Evolutionary conservation across 306 rosid species (phyloP).

Genomic region (Citrullus mucosospermus): DNA sequence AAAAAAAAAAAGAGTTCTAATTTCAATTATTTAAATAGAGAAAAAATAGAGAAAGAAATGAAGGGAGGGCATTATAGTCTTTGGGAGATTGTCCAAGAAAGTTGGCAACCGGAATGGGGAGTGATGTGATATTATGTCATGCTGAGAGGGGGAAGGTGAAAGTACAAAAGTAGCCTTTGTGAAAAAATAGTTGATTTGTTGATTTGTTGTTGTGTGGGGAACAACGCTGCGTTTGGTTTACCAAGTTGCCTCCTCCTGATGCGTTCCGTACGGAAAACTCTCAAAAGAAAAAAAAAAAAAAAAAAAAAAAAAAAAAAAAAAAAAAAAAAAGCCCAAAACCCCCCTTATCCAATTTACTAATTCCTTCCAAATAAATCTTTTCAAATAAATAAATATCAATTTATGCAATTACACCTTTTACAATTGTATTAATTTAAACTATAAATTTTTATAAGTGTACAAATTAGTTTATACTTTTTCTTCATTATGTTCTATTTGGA

Average conservation of each 20-base stretch:
- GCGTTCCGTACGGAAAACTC: background rate
- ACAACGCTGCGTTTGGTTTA: background rate
- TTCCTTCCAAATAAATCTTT: too few species aligned
- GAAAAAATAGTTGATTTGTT: background rate
- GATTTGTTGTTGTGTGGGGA: constrained; percentile 8
- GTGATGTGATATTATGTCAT: constrained; percentile 31
- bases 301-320: too few species aligned
- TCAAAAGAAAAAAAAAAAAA: background rate
- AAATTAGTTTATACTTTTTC: too few species aligned
- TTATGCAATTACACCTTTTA: too few species aligned
- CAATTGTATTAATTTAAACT: too few species aligned
- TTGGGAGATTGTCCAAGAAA: background rate
- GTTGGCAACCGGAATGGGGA: background rate
- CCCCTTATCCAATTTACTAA: too few species aligned
- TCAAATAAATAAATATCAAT: too few species aligned
- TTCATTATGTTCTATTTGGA: too few species aligned
- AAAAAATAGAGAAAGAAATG: background rate
- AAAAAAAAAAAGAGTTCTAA: too few species aligned
- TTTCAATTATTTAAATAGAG: background rate
- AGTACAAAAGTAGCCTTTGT: constrained; percentile 10
- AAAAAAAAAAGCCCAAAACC: too few species aligned
- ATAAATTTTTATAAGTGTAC: too few species aligned
- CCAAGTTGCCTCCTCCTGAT: background rate
- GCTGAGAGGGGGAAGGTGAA: constrained; percentile 22
- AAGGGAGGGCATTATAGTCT: constrained; percentile 14